Evolutionary conservation across 2,329 filamentous ascomycete species (phyloP), one percentile per base, ranked within the genome.

Genomic region (Ceratocystis cubensis): DNA sequence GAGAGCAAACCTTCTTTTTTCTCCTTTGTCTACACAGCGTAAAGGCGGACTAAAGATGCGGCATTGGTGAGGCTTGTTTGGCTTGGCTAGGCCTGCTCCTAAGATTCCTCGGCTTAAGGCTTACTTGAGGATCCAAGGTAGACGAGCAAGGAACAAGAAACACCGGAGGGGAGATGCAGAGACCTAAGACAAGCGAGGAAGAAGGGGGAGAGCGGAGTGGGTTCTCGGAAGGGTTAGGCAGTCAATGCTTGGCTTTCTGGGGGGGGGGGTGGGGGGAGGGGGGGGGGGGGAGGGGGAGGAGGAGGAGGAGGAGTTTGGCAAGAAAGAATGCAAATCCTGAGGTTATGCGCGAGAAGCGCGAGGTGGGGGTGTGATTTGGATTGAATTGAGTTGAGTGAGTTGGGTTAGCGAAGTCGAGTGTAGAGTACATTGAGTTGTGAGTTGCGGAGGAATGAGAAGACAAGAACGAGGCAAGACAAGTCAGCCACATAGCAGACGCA

Each of bases 341-440:
- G 41, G 61, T 63, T 63, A 45, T 63, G 45, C 37, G 61, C 37
- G 37, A 44, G 30, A 28, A 44, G 41, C 59, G 59, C 30, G 59
- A 61, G 30, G 30, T 37, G 20, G 30, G 57, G 57, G 56, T 17
- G 3, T 25, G n/a, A n/a, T 25, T 20, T 13, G 22, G 45, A 20
- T 25, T 25, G 22, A 25, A 25, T 25, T 25, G 22, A 25, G 22
- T 25, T 25, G 22, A 25, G 17, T 20, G 45, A 48, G 45, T 6
- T 20, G 20, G 45, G 20, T 15, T n/a, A 1, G 8, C 5, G 17
- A 20, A 48, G 17, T n/a, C 17, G 20, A n/a, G 3, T n/a, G 8
- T 17, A 20, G 45, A 20, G 10, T 4, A 8, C 20, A 13, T 50
- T 13, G 46, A 50, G 46, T 20, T n/a, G n/a, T 50, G 15, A 22